Conservation (phyloP, 1,284 basidiomycete genomes). For the Ceratobasidium sp. region DNA sequence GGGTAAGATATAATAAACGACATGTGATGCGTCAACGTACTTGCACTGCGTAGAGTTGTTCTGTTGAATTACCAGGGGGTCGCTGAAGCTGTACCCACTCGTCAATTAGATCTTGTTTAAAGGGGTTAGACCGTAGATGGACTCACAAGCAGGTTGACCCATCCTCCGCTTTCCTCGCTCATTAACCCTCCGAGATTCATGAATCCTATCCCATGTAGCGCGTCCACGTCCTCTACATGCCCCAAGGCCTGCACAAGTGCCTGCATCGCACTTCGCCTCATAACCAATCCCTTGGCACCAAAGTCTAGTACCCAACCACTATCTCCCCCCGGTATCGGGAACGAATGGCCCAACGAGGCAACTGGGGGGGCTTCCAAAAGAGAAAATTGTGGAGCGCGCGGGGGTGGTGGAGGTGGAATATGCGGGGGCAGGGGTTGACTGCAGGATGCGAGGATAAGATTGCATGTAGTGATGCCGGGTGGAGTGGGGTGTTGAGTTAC, state of each 20-base stretch:
- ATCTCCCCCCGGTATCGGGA: slow-evolving; percentile 12
- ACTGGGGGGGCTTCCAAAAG: slow-evolving; percentile 5
- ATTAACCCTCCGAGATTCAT: slow-evolving; percentile 34
- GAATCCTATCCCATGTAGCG: slow-evolving; percentile 19
- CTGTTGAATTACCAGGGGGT: not conserved
- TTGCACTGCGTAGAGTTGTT: slow-evolving; percentile 32
- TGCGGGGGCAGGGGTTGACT: slow-evolving; percentile 14
- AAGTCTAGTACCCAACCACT: slow-evolving; percentile 35
- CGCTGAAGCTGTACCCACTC: not conserved
- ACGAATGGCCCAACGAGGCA: slow-evolving; percentile 6
- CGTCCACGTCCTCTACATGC: slow-evolving; percentile 15
- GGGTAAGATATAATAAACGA: not conserved
- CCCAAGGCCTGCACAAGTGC: slow-evolving; percentile 32
- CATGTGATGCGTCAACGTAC: not conserved
- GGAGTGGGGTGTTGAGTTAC: slow-evolving; percentile 60
- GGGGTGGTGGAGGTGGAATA: slow-evolving; percentile 2
- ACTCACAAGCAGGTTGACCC: slow-evolving; percentile 37
- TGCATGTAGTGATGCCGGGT: slow-evolving; percentile 69
- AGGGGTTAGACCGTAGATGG: not conserved
- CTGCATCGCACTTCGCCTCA: slow-evolving; percentile 39
- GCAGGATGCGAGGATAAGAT: slow-evolving; percentile 65
- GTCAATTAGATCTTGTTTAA: not conserved
- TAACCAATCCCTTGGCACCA: slow-evolving; percentile 30
- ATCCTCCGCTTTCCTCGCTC: slow-evolving; percentile 23
- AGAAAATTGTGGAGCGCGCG: slow-evolving; percentile 29